These are phyloP conservation scores for Dioszegia aurantiaca DNA, from an alignment of 768 basidiomycete genomes.

Conservation along the genomic window DNA sequence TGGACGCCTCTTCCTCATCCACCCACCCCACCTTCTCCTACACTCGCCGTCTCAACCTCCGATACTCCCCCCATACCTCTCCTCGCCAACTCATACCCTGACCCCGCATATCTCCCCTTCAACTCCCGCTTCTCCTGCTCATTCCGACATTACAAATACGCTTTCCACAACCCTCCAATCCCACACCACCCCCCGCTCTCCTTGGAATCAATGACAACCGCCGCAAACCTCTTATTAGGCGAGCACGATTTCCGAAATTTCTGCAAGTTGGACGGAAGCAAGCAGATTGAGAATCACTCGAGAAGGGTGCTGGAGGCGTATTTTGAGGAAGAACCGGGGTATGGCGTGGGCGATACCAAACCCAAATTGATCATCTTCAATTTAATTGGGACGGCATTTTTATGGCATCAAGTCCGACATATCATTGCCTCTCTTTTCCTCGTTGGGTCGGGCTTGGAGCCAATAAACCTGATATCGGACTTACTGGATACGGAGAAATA, in stretches of 20 bases:
- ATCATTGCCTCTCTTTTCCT: slow-evolving; percentile 90
- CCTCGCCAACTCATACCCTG: neutral
- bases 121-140: slow-evolving; percentile 84
- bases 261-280: slow-evolving; percentile 86
- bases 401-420: slow-evolving; percentile 94
- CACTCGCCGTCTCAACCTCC: neutral
- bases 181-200: slow-evolving; percentile 59
- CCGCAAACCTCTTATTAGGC: slow-evolving; percentile 69
- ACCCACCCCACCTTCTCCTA: neutral
- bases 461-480: slow-evolving; percentile 65
- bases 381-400: slow-evolving; percentile 79
- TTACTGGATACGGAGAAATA: slow-evolving; percentile 65
- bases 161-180: slow-evolving; percentile 63
- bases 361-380: slow-evolving; percentile 67
- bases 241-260: slow-evolving; percentile 94
- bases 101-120: slow-evolving; percentile 55
- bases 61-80: neutral
- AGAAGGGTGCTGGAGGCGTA: slow-evolving; percentile 65
- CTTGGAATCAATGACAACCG: slow-evolving; percentile 69
- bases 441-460: slow-evolving; percentile 75
- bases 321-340: slow-evolving; percentile 19
- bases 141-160: slow-evolving; percentile 95
- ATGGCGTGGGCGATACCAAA: neutral
- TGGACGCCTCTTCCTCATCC: slow-evolving; percentile 77
- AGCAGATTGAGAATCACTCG: slow-evolving; percentile 79